phyloP scores from a whole-genome alignment of 495 filamentous ascomycete genomes.

The Chaetomium cochliodes region DNA sequence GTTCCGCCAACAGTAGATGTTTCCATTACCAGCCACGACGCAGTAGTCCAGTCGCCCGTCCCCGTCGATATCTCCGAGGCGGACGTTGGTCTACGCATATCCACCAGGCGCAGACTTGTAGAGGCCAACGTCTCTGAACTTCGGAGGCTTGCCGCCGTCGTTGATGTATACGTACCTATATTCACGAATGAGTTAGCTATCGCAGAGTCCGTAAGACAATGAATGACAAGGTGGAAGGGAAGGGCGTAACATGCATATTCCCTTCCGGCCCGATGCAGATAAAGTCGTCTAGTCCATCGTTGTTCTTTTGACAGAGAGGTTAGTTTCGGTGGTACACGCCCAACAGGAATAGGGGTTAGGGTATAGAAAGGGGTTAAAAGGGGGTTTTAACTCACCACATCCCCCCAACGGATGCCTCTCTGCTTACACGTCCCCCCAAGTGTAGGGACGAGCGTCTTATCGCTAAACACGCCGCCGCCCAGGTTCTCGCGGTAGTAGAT shows the following conservation, averaged over 20 bases:
- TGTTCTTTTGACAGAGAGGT: background rate
- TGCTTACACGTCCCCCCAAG: constrained; percentile 18
- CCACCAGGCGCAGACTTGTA: background rate
- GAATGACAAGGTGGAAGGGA: no score
- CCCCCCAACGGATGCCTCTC: constrained; percentile 26
- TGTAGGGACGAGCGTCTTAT: constrained; percentile 15
- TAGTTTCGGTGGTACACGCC: no score
- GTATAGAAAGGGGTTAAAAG: no score
- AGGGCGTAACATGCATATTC: constrained; percentile 19
- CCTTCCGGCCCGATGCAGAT: constrained; percentile 34
- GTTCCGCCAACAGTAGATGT: constrained; percentile 32
- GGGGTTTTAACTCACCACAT: background rate
- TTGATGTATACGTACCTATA: constrained; percentile 19
- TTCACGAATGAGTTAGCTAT: no score
- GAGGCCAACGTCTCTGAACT: background rate
- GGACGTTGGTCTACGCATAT: constrained; percentile 17
- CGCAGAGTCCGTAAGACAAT: no score
- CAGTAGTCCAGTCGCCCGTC: constrained; percentile 34
- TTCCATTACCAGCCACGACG: constrained; percentile 24
- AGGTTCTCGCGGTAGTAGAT: constrained; percentile 11
- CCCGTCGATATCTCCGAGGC: constrained; percentile 34
- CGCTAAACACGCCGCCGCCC: constrained; percentile 22
- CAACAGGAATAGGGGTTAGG: no score
- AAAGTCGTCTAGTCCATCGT: constrained; percentile 43
- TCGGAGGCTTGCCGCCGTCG: constrained; percentile 16